Percentiles rank a stretch among this genome's conserved stretches.
phyloP scores from a whole-genome alignment of 805 yeast species.

The Metschnikowia noctiluminum region DNA sequence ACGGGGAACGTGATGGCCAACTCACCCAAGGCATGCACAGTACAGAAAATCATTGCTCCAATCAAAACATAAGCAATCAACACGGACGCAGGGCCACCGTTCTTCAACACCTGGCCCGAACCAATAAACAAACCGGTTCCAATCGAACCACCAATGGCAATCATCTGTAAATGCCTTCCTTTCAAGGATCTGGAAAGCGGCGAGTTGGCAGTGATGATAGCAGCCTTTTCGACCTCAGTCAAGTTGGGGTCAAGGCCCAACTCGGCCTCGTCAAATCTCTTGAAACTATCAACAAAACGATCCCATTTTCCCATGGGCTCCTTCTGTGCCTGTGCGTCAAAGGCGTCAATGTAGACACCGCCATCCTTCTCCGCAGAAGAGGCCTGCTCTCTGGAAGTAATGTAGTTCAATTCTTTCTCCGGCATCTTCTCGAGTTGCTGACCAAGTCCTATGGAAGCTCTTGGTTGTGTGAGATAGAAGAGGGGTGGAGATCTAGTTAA shows the following conservation, averaged over 20 bases:
- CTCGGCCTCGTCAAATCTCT: constrained; percentile 30
- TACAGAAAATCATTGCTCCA: constrained; percentile 55
- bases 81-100: constrained; percentile 63
- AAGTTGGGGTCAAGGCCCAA: constrained; percentile 41
- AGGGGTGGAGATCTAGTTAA: no score
- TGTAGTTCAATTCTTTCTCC: constrained; percentile 40
- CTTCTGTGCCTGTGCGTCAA: constrained; percentile 20
- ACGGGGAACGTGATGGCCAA: constrained; percentile 48
- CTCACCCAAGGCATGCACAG: constrained; percentile 65
- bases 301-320: constrained; percentile 17
- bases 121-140: constrained; percentile 72
- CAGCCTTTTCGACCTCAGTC: constrained; percentile 44
- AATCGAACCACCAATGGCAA: constrained; percentile 65
- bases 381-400: constrained; percentile 35
- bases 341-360: constrained; percentile 35
- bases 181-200: constrained; percentile 57
- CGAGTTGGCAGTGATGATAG: constrained; percentile 48
- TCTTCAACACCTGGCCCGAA: constrained; percentile 50
- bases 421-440: constrained; percentile 23
- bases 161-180: constrained; percentile 60
- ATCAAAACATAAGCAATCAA: constrained; percentile 56
- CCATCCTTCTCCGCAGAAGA: constrained; percentile 33
- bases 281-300: constrained; percentile 30
- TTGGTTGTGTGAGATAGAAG: no score
- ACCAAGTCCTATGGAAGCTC: no score